Percentiles rank a stretch among this genome's conserved stretches.
Evolutionary conservation across 2,329 filamentous ascomycete genomes (phyloP).

Genomic region (Cladophialophora immunda): DNA sequence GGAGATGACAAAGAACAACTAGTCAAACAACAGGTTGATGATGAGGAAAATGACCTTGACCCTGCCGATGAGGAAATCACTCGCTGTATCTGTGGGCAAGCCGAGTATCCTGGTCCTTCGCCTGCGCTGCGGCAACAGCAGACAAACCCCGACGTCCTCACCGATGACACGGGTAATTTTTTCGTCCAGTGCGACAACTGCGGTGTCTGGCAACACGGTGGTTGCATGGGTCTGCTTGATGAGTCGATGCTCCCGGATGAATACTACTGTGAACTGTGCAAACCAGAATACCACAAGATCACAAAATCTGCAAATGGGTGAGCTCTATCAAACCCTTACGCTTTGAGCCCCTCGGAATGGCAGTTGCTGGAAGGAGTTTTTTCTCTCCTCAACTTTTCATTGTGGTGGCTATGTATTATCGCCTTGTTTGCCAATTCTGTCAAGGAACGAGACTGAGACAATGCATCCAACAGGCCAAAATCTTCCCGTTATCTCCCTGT

Average conservation of each 20-base stretch:
- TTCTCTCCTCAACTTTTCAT: background rate
- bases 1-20: constrained; percentile 61
- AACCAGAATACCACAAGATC: constrained; percentile 88
- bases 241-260: constrained; percentile 92
- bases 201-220: constrained; percentile 97
- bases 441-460: constrained; percentile 5
- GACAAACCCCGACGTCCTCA: constrained; percentile 19
- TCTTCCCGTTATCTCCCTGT: constrained; percentile 72
- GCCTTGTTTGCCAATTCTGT: constrained; percentile 8
- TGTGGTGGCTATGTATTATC: background rate
- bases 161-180: constrained; percentile 89
- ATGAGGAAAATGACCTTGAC: constrained; percentile 70
- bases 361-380: background rate
- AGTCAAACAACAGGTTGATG: constrained; percentile 60
- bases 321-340: constrained; percentile 49
- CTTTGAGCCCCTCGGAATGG: background rate
- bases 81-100: constrained; percentile 90
- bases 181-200: constrained; percentile 98
- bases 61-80: constrained; percentile 91
- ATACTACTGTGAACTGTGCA: constrained; percentile 97
- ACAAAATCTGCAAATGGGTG: constrained; percentile 85
- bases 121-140: constrained; percentile 33
- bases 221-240: constrained; percentile 95
- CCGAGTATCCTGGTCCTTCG: constrained; percentile 84
- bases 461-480: constrained; percentile 58